Evolutionary conservation across 495 filamentous ascomycete genomes (phyloP), one percentile per base, ranked within the genome.

Genomic region (Aspergillus asperescens): DNA sequence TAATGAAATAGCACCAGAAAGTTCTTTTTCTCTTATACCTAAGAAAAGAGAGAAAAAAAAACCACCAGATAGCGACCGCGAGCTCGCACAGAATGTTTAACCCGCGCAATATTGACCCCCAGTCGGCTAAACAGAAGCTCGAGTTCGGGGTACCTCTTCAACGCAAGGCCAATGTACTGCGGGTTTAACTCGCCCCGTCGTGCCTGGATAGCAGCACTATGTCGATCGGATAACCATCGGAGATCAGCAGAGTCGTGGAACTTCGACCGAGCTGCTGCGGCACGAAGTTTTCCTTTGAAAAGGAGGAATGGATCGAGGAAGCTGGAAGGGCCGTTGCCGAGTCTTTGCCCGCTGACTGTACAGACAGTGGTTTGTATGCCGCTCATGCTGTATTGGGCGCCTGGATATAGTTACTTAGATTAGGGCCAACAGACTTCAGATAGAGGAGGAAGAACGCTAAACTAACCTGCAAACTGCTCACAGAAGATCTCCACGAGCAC

Each of bases 261-360:
- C 44, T 52, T 63, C 18, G 35, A 48, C 41, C 62, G 49, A 22
- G 54, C 47, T 22, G 60, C 62, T 16, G 60, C 54, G 5, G 60
- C 62, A n/a, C 52, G 57, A 22, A 65, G 50, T 35, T 65, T 63
- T 5, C 60, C 62, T 49, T 65, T 65, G 55, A 62, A 65, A 10
- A 65, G 29, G 34, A 54, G 40, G 45, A 63, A 50, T 12, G 55
- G 57, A 46, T 63, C 60, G 22, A 65, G 52, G 24, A 65, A 56
- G 34, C 35, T 49, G 18, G 55, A 50, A 15, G 41, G 41, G 6
- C 57, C 55, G 12, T 49, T 45, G 23, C 62, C 59, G 31, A 50
- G 45, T 7, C 27, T 34, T 48, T 59, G 49, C 1, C 62, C 62
- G 7, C 39, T 45, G 13, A 60, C 49, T 38, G 31, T 43, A 16